Evolutionary conservation across 106 monocot genomes (phyloP).

Genomic region (Allium sativum): DNA sequence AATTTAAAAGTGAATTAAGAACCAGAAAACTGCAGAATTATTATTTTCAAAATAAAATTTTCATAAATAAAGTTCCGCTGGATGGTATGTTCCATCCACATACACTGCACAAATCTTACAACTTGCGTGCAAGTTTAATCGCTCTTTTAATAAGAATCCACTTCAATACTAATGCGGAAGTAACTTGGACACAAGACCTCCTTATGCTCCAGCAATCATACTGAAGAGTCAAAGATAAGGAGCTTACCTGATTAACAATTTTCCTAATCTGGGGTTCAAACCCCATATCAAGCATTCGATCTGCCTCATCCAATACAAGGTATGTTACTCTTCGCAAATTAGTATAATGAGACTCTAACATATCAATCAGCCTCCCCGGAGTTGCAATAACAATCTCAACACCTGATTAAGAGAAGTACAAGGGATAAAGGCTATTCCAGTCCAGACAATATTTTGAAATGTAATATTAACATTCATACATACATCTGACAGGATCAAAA

Average conservation of each 20-base stretch:
- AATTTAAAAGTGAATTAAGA: no score
- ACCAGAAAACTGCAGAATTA: no score
- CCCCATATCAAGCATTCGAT: conserved; percentile 99
- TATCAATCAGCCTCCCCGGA: conserved; percentile 96
- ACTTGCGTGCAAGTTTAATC: no score
- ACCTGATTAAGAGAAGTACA: conserved; percentile 35
- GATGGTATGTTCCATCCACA: no score
- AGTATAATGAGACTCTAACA: conserved; percentile 96
- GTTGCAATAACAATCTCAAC: conserved; percentile 99
- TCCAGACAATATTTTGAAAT: conserved; percentile 4
- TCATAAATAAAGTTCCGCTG: no score
- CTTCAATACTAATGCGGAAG: no score
- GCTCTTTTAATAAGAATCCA: no score
- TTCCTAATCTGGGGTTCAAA: conserved; percentile 99
- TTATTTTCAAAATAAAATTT: no score
- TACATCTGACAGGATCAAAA: conserved; percentile 6
- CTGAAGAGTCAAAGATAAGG: conserved; percentile 6
- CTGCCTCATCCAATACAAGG: conserved; percentile 97
- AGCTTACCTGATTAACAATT: conserved; percentile 77
- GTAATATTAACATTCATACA: background rate
- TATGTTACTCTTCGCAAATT: conserved; percentile 93
- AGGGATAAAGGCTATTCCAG: conserved; percentile 7
- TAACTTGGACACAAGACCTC: background rate
- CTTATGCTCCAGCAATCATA: conserved; percentile 5
- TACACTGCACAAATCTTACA: no score